These are phyloP conservation scores for Aspergillus sp. DNA, from an alignment of 2,329 filamentous ascomycete genomes.

Conservation along the genomic window DNA sequence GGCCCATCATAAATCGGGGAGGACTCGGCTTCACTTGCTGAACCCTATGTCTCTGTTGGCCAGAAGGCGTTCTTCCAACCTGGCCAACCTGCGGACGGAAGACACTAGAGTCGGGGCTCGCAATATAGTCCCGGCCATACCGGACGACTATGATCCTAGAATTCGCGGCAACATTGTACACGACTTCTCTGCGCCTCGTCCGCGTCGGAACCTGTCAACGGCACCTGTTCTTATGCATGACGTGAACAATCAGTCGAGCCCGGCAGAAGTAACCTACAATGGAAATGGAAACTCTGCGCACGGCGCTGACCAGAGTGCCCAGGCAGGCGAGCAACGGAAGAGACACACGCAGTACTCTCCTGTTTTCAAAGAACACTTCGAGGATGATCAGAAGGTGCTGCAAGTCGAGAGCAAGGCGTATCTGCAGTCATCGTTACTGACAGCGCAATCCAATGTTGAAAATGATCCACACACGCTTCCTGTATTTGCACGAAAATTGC, in stretches of 20 bases:
- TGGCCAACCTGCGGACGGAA: slow-evolving; percentile 50
- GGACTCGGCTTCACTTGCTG: slow-evolving; percentile 57
- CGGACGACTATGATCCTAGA: slow-evolving; percentile 64
- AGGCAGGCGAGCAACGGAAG: slow-evolving; percentile 32
- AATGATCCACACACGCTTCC: slow-evolving; percentile 40
- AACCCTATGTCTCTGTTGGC: slow-evolving; percentile 64
- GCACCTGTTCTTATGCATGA: slow-evolving; percentile 22
- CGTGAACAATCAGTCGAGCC: slow-evolving; percentile 9
- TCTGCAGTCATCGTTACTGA: slow-evolving; percentile 43
- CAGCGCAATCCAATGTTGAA: slow-evolving; percentile 29
- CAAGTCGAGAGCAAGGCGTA: slow-evolving; percentile 48
- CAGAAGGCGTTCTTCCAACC: slow-evolving; percentile 58
- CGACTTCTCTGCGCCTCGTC: slow-evolving; percentile 64
- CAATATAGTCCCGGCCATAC: slow-evolving; percentile 53
- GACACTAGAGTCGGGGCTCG: slow-evolving; percentile 54
- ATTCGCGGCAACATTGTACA: slow-evolving; percentile 65
- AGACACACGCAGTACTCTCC: slow-evolving; percentile 54
- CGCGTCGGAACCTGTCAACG: slow-evolving; percentile 42
- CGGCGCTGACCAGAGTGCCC: slow-evolving; percentile 17
- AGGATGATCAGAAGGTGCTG: slow-evolving; percentile 48
- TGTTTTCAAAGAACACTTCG: slow-evolving; percentile 63
- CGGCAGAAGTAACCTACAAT: slow-evolving; percentile 20
- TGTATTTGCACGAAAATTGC: slow-evolving; percentile 48
- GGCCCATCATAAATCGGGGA: slow-evolving; percentile 41
- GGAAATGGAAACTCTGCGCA: slow-evolving; percentile 9